Evolutionary conservation across 768 basidiomycete genomes (phyloP).

Genomic region (Auriscalpium vulgare): DNA sequence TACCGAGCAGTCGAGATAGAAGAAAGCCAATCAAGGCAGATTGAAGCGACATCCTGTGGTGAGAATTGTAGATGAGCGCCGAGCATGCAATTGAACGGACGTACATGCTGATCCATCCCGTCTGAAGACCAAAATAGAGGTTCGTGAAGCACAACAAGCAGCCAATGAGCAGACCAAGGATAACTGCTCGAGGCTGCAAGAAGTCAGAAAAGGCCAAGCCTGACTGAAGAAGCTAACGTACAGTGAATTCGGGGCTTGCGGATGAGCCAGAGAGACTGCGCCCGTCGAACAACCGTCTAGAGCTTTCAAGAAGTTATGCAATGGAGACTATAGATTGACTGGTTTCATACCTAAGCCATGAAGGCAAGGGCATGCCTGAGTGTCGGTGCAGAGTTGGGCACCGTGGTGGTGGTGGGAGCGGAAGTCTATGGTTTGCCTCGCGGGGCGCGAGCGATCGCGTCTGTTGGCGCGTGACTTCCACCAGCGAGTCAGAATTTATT

Average conservation of each 20-base stretch:
- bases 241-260: conserved; percentile 14
- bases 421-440: not conserved
- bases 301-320: no score
- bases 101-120: conserved; percentile 86
- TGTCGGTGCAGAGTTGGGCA: no score
- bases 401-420: no score
- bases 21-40: conserved; percentile 90
- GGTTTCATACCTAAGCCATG: no score
- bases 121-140: conserved; percentile 79
- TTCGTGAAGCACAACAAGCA: conserved; percentile 90
- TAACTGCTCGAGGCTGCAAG: conserved; percentile 41
- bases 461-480: not conserved
- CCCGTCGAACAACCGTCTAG: not conserved
- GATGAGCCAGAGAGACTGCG: not conserved
- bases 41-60: conserved; percentile 85
- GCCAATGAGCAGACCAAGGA: conserved; percentile 76
- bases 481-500: no score
- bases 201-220: not conserved
- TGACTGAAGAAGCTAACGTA: not conserved
- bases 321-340: no score
- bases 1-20: conserved; percentile 64
- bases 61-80: not conserved
- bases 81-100: conserved; percentile 15
- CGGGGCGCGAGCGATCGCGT: not conserved
- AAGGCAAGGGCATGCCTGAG: no score